Evolutionary conservation across 805 yeast species (phyloP).

Genomic region (Pachysolen tannophilus): DNA sequence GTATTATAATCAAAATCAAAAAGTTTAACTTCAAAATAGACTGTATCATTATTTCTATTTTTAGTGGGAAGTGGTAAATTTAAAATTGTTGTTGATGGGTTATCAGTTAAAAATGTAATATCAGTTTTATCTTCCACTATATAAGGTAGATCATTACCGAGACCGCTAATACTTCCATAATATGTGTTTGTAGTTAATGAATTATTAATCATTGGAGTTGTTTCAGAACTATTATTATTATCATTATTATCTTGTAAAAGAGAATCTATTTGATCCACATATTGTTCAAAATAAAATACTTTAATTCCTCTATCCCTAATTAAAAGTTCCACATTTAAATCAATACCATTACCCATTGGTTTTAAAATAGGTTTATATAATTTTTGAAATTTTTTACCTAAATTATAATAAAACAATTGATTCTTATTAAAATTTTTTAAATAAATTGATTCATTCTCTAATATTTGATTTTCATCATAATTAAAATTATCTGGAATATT

Average conservation of each 20-base stretch:
- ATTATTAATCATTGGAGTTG: constrained; percentile 9
- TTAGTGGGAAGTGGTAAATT: constrained; percentile 27
- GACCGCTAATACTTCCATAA: constrained; percentile 2
- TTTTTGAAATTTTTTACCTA: constrained; percentile 17
- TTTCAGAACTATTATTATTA: constrained; percentile 2
- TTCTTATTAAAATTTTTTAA: constrained; percentile 13
- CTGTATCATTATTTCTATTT: constrained; percentile 36
- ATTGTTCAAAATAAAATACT: constrained; percentile 23
- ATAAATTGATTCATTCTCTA: constrained; percentile 12
- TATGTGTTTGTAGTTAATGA: constrained; percentile 1
- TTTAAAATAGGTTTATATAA: constrained; percentile 17
- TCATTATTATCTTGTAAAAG: constrained; percentile 5
- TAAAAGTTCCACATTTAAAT: constrained; percentile 16
- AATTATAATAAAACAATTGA: constrained; percentile 18
- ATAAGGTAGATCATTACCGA: constrained; percentile 16
- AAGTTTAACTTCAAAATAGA: constrained; percentile 60
- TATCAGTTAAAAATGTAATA: constrained; percentile 17
- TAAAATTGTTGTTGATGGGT: constrained; percentile 18
- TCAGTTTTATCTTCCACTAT: constrained; percentile 25
- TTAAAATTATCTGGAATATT: constrained; percentile 19
- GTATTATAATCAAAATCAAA: constrained; percentile 32
- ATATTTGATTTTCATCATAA: constrained; percentile 11
- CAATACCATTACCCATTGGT: constrained; percentile 17
- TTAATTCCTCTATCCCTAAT: constrained; percentile 28
- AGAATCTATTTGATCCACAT: constrained; percentile 21